Percentiles rank a stretch among this genome's conserved stretches.
phyloP scores from a whole-genome alignment of 768 basidiomycete genomes.

The Russula abietina region DNA sequence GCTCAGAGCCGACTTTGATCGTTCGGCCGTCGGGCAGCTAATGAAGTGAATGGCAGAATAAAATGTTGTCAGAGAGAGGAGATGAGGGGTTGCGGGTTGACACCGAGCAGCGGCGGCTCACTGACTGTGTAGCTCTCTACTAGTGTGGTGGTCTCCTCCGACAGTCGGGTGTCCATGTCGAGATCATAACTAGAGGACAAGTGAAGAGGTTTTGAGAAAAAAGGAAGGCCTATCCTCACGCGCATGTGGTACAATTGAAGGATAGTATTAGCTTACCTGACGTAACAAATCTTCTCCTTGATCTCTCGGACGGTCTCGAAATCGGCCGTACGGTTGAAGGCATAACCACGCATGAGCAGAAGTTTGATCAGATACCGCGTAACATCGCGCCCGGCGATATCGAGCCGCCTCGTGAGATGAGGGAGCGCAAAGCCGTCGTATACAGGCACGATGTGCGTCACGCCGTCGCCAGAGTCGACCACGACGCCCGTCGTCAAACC shows the following conservation, averaged over 20 bases:
- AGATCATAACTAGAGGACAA: conserved; percentile 77
- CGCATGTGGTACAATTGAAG: neutral
- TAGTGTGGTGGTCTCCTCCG: conserved; percentile 93
- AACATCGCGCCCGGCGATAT: conserved; percentile 97
- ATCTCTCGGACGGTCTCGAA: conserved; percentile 99
- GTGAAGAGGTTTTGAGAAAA: neutral
- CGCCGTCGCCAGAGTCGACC: conserved; percentile 98
- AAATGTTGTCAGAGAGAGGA: conserved; percentile 4
- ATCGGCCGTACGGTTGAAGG: conserved; percentile 98
- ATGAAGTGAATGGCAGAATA: neutral
- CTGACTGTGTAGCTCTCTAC: conserved; percentile 92
- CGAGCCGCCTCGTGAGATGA: conserved; percentile 88
- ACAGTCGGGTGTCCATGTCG: conserved; percentile 86
- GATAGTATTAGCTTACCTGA: conserved; percentile 51
- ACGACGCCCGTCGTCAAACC: conserved; percentile 98
- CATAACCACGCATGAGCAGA: conserved; percentile 99
- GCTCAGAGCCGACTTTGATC: conserved; percentile 97
- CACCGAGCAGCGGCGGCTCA: neutral
- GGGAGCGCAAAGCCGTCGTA: conserved; percentile 96
- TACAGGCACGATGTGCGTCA: conserved; percentile 98
- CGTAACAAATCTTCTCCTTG: conserved; percentile 98
- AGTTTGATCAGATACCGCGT: conserved; percentile 99
- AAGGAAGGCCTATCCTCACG: neutral
- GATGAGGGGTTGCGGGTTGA: neutral
- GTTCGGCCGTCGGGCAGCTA: conserved; percentile 71